Conservation (phyloP, 495 filamentous ascomycete genomes). For the Hypoxylon intermedium region DNA sequence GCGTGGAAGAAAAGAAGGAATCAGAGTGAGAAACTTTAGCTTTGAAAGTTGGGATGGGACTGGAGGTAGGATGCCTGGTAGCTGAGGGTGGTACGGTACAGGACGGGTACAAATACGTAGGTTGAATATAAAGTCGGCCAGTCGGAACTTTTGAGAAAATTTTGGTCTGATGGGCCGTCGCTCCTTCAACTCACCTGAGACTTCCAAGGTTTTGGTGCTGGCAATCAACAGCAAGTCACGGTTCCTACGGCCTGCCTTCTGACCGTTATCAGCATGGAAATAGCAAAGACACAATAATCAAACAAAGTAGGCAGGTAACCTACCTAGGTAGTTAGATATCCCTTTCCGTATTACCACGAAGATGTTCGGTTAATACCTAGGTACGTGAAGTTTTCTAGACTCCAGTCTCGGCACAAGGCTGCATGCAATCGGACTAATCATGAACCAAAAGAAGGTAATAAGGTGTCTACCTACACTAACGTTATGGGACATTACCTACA, state of each 20-base stretch:
- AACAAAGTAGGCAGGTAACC: too few relatives aligned
- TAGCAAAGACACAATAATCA: not conserved
- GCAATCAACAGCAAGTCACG: conserved; percentile 22
- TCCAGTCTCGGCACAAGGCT: too few relatives aligned
- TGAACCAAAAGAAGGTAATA: too few relatives aligned
- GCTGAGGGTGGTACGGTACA: conserved; percentile 1
- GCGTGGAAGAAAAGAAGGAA: conserved; percentile 1
- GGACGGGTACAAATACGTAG: too few relatives aligned
- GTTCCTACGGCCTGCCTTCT: not conserved
- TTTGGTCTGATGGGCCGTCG: conserved; percentile 20
- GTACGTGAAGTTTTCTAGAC: too few relatives aligned
- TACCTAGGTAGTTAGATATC: too few relatives aligned
- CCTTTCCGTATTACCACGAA: too few relatives aligned
- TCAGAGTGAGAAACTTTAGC: conserved; percentile 27
- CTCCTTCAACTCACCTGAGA: conserved; percentile 31
- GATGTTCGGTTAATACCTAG: too few relatives aligned
- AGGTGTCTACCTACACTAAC: too few relatives aligned
- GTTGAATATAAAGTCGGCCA: conserved; percentile 28
- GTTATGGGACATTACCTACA: not conserved
- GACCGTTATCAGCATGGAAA: not conserved
- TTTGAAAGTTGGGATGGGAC: conserved; percentile 12
- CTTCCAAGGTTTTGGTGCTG: conserved; percentile 11
- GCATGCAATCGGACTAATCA: not conserved
- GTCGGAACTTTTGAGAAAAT: conserved; percentile 30
- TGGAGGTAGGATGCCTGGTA: not conserved